These are phyloP conservation scores for Candida railenensis DNA, from an alignment of 805 yeast genomes.

Conservation along the genomic window DNA sequence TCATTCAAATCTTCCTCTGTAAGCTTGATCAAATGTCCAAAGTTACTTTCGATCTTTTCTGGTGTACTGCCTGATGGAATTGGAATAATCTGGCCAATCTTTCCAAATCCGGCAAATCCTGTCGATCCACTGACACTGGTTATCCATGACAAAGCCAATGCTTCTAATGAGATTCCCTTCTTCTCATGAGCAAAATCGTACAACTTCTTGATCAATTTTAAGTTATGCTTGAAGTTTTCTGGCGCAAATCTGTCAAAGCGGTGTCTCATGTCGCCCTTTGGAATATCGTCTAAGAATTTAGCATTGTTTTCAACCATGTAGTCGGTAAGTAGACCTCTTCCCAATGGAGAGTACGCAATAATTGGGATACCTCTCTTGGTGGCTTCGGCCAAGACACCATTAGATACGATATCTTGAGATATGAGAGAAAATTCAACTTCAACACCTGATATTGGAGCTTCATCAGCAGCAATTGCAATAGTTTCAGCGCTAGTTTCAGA, in stretches of 20 bases:
- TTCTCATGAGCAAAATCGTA: slow-evolving; percentile 47
- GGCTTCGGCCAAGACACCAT: slow-evolving; percentile 64
- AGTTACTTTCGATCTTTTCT: slow-evolving; percentile 58
- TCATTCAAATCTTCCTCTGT: slow-evolving; percentile 51
- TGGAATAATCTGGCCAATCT: slow-evolving; percentile 62
- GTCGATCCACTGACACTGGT: slow-evolving; percentile 67
- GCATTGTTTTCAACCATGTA: slow-evolving; percentile 37
- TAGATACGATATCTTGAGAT: slow-evolving; percentile 55
- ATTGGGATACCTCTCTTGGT: slow-evolving; percentile 61
- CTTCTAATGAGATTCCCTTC: slow-evolving; percentile 57
- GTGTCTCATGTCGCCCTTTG: slow-evolving; percentile 55
- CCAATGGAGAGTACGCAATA: slow-evolving; percentile 81
- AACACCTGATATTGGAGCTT: slow-evolving; percentile 61
- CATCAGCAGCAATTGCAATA: slow-evolving; percentile 55
- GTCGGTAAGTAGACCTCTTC: slow-evolving; percentile 78
- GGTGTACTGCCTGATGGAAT: slow-evolving; percentile 68
- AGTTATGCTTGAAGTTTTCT: slow-evolving; percentile 57
- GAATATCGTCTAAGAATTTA: slow-evolving; percentile 40
- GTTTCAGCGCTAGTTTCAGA: slow-evolving; percentile 70
- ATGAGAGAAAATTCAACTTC: slow-evolving; percentile 80
- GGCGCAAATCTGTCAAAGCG: slow-evolving; percentile 56
- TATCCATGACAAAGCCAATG: slow-evolving; percentile 39
- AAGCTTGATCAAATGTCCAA: slow-evolving; percentile 37
- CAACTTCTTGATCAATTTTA: slow-evolving; percentile 47
- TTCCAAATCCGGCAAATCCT: slow-evolving; percentile 39